Conservation (phyloP, 352 stramenopile species). For the Plasmopara viticola region DNA sequence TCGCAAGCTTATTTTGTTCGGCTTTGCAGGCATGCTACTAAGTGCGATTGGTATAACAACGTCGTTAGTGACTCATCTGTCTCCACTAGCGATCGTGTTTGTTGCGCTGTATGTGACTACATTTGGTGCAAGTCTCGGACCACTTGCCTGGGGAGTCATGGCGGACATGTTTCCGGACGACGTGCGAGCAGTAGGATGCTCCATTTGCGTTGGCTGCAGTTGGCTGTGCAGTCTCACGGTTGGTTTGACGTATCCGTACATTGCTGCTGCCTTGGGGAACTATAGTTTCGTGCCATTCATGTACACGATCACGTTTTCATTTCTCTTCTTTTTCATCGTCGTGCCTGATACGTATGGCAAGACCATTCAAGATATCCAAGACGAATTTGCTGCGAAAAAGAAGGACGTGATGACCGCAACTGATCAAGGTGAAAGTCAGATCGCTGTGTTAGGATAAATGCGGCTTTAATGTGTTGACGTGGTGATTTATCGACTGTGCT, state of each 20-base stretch:
- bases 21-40: slow-evolving; percentile 30
- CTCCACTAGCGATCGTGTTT: slow-evolving; percentile 40
- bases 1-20: slow-evolving; percentile 25
- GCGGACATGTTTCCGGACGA: slow-evolving; percentile 50
- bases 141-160: slow-evolving; percentile 43
- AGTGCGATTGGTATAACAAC: slow-evolving; percentile 43
- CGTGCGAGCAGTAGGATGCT: slow-evolving; percentile 14
- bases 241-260: slow-evolving; percentile 47
- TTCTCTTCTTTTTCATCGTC: slow-evolving; percentile 32
- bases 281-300: slow-evolving; percentile 53
- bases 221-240: slow-evolving; percentile 46
- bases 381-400: slow-evolving; percentile 19
- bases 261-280: slow-evolving; percentile 32
- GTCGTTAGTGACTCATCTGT: slow-evolving; percentile 19
- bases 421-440: no score
- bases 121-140: slow-evolving; percentile 41
- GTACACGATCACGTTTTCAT: slow-evolving; percentile 34
- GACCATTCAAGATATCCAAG: slow-evolving; percentile 56
- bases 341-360: slow-evolving; percentile 61
- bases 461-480: no score
- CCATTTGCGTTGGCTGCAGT: slow-evolving; percentile 31
- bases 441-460: no score
- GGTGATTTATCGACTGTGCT: no score
- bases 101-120: slow-evolving; percentile 36
- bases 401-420: no score